Conservation (phyloP, 192 early-diverging fungal genomes). For the Coemansia aciculifera region DNA sequence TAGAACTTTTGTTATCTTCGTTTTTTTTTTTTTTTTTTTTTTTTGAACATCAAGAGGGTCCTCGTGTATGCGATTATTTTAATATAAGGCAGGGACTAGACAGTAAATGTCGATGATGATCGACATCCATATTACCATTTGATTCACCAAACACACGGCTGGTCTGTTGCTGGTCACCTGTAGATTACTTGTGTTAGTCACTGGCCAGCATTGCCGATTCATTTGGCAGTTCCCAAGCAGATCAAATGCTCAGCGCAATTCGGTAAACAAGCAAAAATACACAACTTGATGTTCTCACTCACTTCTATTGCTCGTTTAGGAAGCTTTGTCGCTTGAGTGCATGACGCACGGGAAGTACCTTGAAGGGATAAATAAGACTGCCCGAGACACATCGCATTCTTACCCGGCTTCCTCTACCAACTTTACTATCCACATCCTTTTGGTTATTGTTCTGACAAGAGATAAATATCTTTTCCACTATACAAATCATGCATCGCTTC, state of each 20-base stretch:
- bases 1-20: background rate
- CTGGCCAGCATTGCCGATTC: background rate
- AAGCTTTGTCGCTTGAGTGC: background rate
- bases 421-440: background rate
- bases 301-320: background rate
- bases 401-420: background rate
- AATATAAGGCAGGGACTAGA: background rate
- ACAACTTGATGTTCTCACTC: background rate
- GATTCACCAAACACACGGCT: background rate
- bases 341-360: background rate
- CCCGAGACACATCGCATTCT: background rate
- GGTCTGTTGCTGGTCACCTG: background rate
- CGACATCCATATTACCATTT: background rate
- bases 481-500: slow-evolving; percentile 33
- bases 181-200: background rate
- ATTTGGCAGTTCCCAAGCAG: background rate
- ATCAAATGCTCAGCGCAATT: background rate
- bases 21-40: background rate
- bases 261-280: background rate
- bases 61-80: background rate
- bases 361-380: background rate
- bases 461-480: background rate
- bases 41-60: background rate
- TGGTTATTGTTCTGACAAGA: background rate
- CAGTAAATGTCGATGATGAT: background rate